Percentiles rank a stretch among this genome's conserved stretches.
Conservation (phyloP, 768 basidiomycete genomes). For the Amanita fuliginea region DNA sequence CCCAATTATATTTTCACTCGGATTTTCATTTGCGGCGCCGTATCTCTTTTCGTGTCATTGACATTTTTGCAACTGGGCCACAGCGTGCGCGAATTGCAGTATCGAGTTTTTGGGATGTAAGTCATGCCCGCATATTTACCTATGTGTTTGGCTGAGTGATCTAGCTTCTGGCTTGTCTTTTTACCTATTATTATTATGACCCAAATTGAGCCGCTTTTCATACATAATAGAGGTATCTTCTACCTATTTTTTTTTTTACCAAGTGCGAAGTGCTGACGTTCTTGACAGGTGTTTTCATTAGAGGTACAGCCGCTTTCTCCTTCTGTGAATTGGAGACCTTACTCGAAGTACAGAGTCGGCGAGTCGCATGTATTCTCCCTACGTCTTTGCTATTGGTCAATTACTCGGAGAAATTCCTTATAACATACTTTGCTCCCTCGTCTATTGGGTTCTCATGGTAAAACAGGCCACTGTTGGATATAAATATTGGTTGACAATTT, state of each 20-base stretch:
- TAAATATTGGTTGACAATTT: neutral
- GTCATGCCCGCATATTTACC: constrained; percentile 11
- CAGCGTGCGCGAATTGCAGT: constrained; percentile 59
- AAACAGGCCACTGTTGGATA: constrained; percentile 7
- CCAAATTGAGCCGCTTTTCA: constrained; percentile 78
- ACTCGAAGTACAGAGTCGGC: constrained; percentile 44
- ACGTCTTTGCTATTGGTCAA: constrained; percentile 77
- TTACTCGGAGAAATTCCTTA: constrained; percentile 76
- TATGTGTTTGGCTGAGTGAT: neutral
- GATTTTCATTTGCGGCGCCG: constrained; percentile 65
- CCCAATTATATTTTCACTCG: constrained; percentile 82
- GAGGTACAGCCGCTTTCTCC: constrained; percentile 11
- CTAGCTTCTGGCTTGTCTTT: constrained; percentile 55
- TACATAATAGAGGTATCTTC: constrained; percentile 44
- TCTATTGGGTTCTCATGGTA: constrained; percentile 73
- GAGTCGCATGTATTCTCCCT: constrained; percentile 78
- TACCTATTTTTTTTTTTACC: constrained; percentile 6
- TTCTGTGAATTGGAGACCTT: neutral
- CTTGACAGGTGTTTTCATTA: constrained; percentile 24
- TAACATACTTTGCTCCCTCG: constrained; percentile 53
- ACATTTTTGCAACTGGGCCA: constrained; percentile 70
- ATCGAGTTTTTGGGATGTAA: constrained; percentile 71
- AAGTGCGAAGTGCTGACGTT: neutral
- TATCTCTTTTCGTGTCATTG: constrained; percentile 62
- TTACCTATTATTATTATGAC: constrained; percentile 69